Base-by-base conservation (phyloP, 2,329 filamentous ascomycete species). In the Sporothrix euskadiensis region DNA sequence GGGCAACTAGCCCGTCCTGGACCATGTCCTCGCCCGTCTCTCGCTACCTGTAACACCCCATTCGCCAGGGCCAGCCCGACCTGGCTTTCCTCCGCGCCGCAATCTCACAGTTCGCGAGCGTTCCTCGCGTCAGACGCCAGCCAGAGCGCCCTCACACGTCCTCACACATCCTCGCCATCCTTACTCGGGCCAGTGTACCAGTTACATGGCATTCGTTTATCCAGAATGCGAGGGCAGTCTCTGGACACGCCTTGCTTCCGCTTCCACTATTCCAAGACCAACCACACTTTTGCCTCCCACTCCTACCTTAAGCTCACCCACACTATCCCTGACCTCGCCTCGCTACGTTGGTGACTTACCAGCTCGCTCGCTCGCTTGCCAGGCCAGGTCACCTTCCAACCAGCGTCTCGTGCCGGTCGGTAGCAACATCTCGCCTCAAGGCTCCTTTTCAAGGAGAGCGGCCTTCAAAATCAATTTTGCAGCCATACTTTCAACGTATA, bases 11-110 rank as follows among this genome's bases (percentile, higher is more conserved):
- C 52, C 65, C 63, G 44, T 69, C 73, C 56, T 70, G 54, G 52
- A n/a, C 73, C 49, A 35, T 16, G 19, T 61, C 44, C 30, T 61
- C 44, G 22, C 54, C 65, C 63, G 54, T 73, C 26, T 73, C 73
- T 77, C 76, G 76, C 76, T 77, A 75, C 74, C 68, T 74, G 74
- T 74, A 76, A 77, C 75, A 76, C 75, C 75, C 69, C 56, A 77
- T 77, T 77, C 76, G 76, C 71, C 76, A 74, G 66, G 68, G 75
- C 71, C 74, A 73, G 61, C 56, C 10, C 49, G 39, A 54, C 19
- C 47, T 41, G 4, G 19, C 41, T 22, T 71, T 22, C 41, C 39
- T 69, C 47, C 72, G 35, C 57, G 57, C 65, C 71, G 47, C 44
- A 59, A 73, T 71, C 57, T 73, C 61, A 71, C 61, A 69, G 56